A percentile compares a stretch with the other conserved stretches of the same genome.
phyloP scores from a whole-genome alignment of 169 alveolate genomes.

The Eimeria acervulina region DNA sequence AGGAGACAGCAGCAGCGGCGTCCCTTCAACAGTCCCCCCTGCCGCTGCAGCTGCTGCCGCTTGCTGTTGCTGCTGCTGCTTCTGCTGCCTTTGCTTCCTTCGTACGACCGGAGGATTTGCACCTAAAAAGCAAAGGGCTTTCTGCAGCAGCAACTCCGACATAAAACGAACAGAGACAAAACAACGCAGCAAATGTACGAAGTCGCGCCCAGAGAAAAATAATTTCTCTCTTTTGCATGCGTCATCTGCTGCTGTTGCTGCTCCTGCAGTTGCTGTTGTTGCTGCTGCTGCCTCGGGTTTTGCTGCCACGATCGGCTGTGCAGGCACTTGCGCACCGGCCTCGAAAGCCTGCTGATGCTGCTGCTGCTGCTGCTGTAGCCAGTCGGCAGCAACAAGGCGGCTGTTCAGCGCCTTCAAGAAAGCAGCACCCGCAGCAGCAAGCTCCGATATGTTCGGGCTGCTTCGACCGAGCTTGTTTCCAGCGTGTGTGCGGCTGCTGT shows the following conservation, averaged over 20 bases:
- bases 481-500: slow-evolving; percentile 3
- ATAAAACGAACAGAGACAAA: slow-evolving; percentile 18
- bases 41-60: not conserved
- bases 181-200: slow-evolving; percentile 51
- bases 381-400: slow-evolving; percentile 40
- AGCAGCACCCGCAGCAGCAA: slow-evolving; percentile 36
- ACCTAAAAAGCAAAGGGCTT: not conserved
- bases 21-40: not conserved
- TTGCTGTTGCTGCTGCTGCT: slow-evolving; percentile 18
- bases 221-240: not conserved
- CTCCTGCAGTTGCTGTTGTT: slow-evolving; percentile 13
- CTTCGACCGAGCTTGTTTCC: not conserved
- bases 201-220: slow-evolving; percentile 32
- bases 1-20: slow-evolving; percentile 53
- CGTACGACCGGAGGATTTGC: slow-evolving; percentile 45
- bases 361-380: slow-evolving; percentile 57
- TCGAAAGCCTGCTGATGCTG: not conserved
- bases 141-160: not conserved
- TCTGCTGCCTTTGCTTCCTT: not conserved
- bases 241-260: not conserved
- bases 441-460: slow-evolving; percentile 12
- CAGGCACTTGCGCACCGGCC: not conserved
- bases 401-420: not conserved
- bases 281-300: slow-evolving; percentile 8
- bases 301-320: not conserved